Evolutionary conservation across 2,329 filamentous ascomycete genomes (phyloP).

Genomic region (Cladosporium sp.): DNA sequence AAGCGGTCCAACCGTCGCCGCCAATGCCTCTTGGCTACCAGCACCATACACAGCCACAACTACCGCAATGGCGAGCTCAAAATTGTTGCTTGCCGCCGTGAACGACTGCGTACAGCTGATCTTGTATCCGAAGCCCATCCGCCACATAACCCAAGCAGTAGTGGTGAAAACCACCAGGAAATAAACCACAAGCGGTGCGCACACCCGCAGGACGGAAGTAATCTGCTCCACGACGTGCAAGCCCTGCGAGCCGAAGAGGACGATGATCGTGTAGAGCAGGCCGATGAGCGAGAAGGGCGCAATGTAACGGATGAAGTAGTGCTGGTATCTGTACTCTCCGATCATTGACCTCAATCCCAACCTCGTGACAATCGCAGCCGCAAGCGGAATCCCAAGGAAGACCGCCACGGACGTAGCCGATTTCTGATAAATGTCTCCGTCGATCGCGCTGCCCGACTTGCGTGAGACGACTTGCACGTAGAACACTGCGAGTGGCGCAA

Average conservation of each 20-base stretch:
- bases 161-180: constrained; percentile 70
- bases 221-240: constrained; percentile 74
- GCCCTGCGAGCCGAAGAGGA: constrained; percentile 81
- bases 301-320: constrained; percentile 64
- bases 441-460: constrained; percentile 37
- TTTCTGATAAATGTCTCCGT: constrained; percentile 33
- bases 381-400: constrained; percentile 78
- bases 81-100: constrained; percentile 88
- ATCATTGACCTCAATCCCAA: constrained; percentile 54
- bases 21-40: constrained; percentile 73
- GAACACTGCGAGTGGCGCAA: constrained; percentile 45
- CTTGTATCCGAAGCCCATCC: constrained; percentile 70
- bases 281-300: constrained; percentile 76
- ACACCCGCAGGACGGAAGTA: constrained; percentile 74
- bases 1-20: constrained; percentile 76
- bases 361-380: constrained; percentile 72
- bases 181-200: constrained; percentile 76
- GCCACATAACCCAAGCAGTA: constrained; percentile 59
- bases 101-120: constrained; percentile 75
- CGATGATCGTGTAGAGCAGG: constrained; percentile 79
- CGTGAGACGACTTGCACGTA: constrained; percentile 60
- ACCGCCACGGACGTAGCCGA: constrained; percentile 78
- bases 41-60: constrained; percentile 76
- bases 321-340: constrained; percentile 60
- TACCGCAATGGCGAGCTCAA: constrained; percentile 86